A percentile compares a stretch with the other conserved stretches of the same genome.
phyloP scores from a whole-genome alignment of 1,284 basidiomycete genomes.

The Sutorius eximius region DNA sequence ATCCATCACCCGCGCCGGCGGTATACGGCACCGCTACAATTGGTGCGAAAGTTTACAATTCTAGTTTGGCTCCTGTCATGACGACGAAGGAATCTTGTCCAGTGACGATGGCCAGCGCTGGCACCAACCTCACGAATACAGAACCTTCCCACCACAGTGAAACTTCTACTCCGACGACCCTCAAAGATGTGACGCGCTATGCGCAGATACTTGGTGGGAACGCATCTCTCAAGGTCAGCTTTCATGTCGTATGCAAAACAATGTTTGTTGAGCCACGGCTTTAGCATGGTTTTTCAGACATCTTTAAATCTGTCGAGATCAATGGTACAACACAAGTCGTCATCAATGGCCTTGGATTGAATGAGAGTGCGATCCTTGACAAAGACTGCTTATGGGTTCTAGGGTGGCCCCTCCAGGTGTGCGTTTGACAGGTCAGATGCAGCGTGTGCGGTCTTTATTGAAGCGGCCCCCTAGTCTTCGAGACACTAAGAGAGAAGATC shows the following conservation, averaged over 20 bases:
- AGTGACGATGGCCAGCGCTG: background rate
- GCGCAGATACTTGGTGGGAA: background rate
- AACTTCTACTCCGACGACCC: background rate
- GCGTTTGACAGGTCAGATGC: constrained; percentile 10
- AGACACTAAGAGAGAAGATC: constrained; percentile 74
- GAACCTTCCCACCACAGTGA: background rate
- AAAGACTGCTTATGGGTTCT: constrained; percentile 55
- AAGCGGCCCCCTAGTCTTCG: constrained; percentile 46
- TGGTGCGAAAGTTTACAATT: background rate
- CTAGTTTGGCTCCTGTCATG: background rate
- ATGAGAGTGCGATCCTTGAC: constrained; percentile 39
- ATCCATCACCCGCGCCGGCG: background rate
- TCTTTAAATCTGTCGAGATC: constrained; percentile 15
- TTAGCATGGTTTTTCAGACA: constrained; percentile 2
- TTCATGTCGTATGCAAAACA: background rate
- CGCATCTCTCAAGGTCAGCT: constrained; percentile 3
- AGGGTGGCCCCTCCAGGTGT: constrained; percentile 68
- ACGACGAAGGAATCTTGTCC: background rate
- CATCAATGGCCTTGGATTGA: constrained; percentile 43
- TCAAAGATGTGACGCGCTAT: background rate
- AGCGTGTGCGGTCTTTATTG: background rate
- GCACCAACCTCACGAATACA: background rate
- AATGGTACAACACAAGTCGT: constrained; percentile 42
- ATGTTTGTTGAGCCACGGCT: constrained; percentile 3
- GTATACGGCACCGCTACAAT: background rate